These are phyloP conservation scores for Arctium minus DNA, from an alignment of 129 eudicot genomes.

Conservation along the genomic window DNA sequence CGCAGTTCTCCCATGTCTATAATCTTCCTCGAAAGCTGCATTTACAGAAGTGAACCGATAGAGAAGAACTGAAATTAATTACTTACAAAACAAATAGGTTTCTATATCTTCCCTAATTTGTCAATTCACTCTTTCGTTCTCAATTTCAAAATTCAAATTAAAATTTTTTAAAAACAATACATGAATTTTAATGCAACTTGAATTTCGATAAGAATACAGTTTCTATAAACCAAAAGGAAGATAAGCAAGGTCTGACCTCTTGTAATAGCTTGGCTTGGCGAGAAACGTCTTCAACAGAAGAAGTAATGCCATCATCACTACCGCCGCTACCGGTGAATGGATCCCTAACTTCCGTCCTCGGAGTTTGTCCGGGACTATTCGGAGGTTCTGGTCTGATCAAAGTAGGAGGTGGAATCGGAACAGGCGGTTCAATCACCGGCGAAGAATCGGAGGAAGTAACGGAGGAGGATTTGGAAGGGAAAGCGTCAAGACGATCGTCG, in stretches of 20 bases:
- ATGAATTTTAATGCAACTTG: background rate
- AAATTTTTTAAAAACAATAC: background rate
- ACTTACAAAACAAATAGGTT: background rate
- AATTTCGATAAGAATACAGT: background rate
- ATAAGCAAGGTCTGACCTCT: conserved; percentile 39
- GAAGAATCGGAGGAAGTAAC: conserved; percentile 12
- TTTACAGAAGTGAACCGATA: background rate
- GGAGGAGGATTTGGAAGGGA: conserved; percentile 17
- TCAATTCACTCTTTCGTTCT: conserved; percentile 4
- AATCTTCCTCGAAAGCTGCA: conserved; percentile 65
- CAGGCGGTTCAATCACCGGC: conserved; percentile 22
- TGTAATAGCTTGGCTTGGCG: conserved; percentile 67
- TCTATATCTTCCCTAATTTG: background rate
- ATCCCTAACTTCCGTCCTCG: conserved; percentile 47
- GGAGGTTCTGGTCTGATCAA: conserved; percentile 26
- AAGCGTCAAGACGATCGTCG: background rate
- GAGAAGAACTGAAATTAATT: background rate
- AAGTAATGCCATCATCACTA: conserved; percentile 25
- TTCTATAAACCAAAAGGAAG: background rate
- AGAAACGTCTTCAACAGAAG: conserved; percentile 46
- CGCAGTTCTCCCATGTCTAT: conserved; percentile 62
- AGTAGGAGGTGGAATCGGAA: conserved; percentile 26
- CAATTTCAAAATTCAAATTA: background rate
- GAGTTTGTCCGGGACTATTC: background rate
- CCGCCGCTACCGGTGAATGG: conserved; percentile 37